Evolutionary conservation across 805 yeast genomes (phyloP).

Genomic region (Candida gorgasii): DNA sequence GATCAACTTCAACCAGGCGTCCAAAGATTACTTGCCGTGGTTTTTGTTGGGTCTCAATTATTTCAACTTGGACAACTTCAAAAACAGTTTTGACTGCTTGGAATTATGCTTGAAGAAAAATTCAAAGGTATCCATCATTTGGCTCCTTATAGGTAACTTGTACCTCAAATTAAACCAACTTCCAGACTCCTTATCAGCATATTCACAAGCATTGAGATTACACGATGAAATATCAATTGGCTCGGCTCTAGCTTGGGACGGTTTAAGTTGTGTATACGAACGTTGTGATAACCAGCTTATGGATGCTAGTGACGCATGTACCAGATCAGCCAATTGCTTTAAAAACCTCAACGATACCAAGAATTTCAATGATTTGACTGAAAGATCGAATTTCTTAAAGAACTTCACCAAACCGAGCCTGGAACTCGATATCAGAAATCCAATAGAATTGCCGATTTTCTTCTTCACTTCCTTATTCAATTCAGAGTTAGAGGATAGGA

Average conservation of each 20-base stretch:
- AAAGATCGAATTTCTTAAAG: slow-evolving; percentile 1
- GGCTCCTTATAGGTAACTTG: slow-evolving; percentile 67
- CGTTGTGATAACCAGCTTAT: slow-evolving; percentile 59
- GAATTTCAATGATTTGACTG: slow-evolving; percentile 7
- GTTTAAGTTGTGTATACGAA: slow-evolving; percentile 61
- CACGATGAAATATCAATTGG: slow-evolving; percentile 48
- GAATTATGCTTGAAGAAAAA: slow-evolving; percentile 57
- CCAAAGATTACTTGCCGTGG: slow-evolving; percentile 57
- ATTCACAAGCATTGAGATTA: slow-evolving; percentile 60
- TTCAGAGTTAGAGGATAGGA: slow-evolving; percentile 4
- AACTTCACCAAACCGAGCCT: slow-evolving; percentile 26
- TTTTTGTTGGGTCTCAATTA: slow-evolving; percentile 55
- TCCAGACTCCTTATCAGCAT: slow-evolving; percentile 67
- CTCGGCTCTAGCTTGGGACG: slow-evolving; percentile 66
- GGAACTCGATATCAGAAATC: slow-evolving; percentile 32
- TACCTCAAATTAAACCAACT: slow-evolving; percentile 60
- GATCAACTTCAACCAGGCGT: slow-evolving; percentile 20
- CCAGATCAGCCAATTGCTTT: slow-evolving; percentile 52
- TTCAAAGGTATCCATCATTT: slow-evolving; percentile 55
- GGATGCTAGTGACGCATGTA: slow-evolving; percentile 63
- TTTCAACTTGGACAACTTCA: slow-evolving; percentile 44
- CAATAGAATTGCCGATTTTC: slow-evolving; percentile 49
- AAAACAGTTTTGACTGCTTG: slow-evolving; percentile 54
- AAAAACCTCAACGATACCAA: slow-evolving; percentile 47
- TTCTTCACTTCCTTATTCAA: slow-evolving; percentile 16